Conservation (phyloP, 2,329 filamentous ascomycete genomes). For the Neopestalotiopsis rosae region DNA sequence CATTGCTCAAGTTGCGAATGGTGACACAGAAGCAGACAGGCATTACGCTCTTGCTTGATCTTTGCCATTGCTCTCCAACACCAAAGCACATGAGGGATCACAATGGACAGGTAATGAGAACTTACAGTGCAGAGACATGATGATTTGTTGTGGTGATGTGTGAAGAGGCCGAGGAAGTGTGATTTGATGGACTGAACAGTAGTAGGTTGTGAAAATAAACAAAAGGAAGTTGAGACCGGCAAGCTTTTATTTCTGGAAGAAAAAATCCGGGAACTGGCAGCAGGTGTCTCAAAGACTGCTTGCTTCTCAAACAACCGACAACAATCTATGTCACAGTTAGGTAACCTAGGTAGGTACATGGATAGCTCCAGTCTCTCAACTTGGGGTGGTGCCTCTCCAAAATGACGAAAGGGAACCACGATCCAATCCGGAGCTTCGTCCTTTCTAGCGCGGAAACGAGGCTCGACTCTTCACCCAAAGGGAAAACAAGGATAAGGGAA, state of each 20-base stretch:
- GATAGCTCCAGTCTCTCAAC: no score
- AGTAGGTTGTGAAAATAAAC: constrained; percentile 10
- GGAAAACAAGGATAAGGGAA: background rate
- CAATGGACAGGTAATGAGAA: constrained; percentile 21
- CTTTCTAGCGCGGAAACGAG: background rate
- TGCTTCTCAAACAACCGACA: background rate
- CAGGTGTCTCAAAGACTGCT: constrained; percentile 10
- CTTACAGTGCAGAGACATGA: constrained; percentile 67
- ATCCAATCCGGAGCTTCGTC: constrained; percentile 7
- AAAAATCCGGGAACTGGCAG: background rate
- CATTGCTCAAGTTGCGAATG: no score
- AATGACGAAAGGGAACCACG: constrained; percentile 17
- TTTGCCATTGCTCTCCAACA: background rate
- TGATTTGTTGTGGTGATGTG: constrained; percentile 32
- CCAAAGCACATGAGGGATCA: background rate
- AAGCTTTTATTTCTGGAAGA: constrained; percentile 10
- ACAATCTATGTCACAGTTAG: background rate
- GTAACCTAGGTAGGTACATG: no score
- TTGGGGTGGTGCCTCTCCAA: background rate
- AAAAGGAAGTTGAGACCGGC: constrained; percentile 5
- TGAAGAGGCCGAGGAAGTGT: constrained; percentile 7
- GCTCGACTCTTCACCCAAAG: background rate
- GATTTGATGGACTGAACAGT: constrained; percentile 3
- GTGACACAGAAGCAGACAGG: no score
- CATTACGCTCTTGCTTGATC: background rate